phyloP scores from a whole-genome alignment of 2,329 filamentous ascomycete species.

The Xylariaceae sp. region DNA sequence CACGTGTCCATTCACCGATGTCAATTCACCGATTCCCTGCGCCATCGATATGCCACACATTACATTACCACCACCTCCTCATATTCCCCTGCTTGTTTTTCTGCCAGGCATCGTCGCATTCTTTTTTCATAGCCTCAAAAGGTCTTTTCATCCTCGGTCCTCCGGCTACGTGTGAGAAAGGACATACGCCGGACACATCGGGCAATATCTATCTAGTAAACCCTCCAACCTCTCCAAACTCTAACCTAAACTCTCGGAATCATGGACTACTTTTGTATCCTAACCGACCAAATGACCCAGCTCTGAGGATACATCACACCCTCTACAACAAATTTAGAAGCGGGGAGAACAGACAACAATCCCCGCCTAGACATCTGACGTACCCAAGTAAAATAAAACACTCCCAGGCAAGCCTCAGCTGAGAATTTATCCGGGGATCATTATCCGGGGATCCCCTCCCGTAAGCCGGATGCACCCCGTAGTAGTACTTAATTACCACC shows the following conservation, averaged over 20 bases:
- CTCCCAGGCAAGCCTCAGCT: no score
- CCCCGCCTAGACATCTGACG: no score
- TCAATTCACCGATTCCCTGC: conserved; percentile 21
- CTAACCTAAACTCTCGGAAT: not conserved
- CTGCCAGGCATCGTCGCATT: not conserved
- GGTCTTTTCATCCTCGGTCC: conserved; percentile 17
- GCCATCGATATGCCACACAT: conserved; percentile 16
- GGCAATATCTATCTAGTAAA: conserved; percentile 19
- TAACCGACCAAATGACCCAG: no score
- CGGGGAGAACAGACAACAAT: no score
- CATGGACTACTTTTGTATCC: no score
- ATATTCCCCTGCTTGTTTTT: conserved; percentile 5
- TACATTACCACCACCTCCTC: conserved; percentile 15
- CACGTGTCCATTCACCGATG: conserved; percentile 25
- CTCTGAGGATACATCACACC: no score
- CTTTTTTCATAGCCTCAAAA: conserved; percentile 14
- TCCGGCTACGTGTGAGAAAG: conserved; percentile 22
- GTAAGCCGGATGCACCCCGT: no score
- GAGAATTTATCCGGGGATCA: no score
- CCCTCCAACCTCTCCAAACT: conserved; percentile 17
- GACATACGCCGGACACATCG: conserved; percentile 17
- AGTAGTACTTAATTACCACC: no score
- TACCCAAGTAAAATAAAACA: no score
- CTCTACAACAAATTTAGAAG: no score
- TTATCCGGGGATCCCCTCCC: no score